Evolutionary conservation across 2,329 filamentous ascomycete species (phyloP), one percentile per base, ranked within the genome.

Genomic region (Fusarium sambucinum): DNA sequence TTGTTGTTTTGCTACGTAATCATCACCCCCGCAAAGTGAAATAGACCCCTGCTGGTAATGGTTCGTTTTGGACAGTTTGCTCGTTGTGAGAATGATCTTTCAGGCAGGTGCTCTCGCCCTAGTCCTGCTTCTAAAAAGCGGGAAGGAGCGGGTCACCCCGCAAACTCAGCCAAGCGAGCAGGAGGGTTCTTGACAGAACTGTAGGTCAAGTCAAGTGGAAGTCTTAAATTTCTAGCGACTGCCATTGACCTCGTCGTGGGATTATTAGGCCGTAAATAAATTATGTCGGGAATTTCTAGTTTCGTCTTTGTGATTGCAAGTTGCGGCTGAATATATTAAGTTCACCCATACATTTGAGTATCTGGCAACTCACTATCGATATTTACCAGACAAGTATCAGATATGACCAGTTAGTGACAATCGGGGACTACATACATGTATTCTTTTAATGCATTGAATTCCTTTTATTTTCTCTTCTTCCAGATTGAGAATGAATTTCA

Each of bases 11-110:
- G 44, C 33, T 50, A 40, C 46, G 41, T 68, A 68, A 68, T 71
- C 47, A 56, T 25, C 51, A 53, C 70, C 70, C 63, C 63, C 67
- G 59, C 69, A 62, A 58, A 62, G 60, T 48, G 40, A 56, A 40
- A 59, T 47, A 61, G 45, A 52, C 52, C 61, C 61, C 61, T 69
- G 62, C 16, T 42, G 32, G 41, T 52, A 41, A 66, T 32, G 46
- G 23, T 51, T 51, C 33, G n/a, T 40, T 51, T 7, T 51, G 23
- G 33, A 50, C 23, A 25, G n/a, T 37, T 50, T 38, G 32, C 32
- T 48, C 23, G 25, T 25, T 35, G 21, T 19, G 19, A 9, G 33
- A 51, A 25, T 51, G 47, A 50, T 48, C 50, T 61, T 61, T 55
- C 52, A 56, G 63, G 60, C 55, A 55, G 48, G 38, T 45, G 41